These are phyloP conservation scores for Teratosphaeria pseudoeucalypti DNA, from an alignment of 2,329 filamentous ascomycete species.

Conservation along the genomic window DNA sequence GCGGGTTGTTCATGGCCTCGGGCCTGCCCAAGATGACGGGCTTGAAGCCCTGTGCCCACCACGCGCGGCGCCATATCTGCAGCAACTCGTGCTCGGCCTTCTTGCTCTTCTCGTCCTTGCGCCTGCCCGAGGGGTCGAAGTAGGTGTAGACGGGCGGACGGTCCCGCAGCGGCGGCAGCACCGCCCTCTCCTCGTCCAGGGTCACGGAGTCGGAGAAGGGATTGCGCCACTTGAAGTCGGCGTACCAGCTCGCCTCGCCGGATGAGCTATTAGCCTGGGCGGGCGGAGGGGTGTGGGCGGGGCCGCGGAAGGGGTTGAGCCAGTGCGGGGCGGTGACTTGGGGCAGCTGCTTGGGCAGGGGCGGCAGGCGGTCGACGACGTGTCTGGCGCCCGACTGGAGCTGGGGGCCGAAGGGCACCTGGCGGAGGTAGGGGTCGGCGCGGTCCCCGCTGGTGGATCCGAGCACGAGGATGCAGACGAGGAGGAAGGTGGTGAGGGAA, in stretches of 20 bases:
- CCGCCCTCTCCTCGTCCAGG: slow-evolving; percentile 69
- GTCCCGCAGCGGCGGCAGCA: slow-evolving; percentile 64
- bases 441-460: slow-evolving; percentile 20
- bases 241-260: slow-evolving; percentile 74
- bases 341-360: slow-evolving; percentile 22
- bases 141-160: slow-evolving; percentile 81
- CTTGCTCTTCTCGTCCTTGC: slow-evolving; percentile 51
- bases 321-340: slow-evolving; percentile 21
- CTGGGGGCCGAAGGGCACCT: slow-evolving; percentile 26
- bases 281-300: slow-evolving; percentile 60
- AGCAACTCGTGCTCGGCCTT: slow-evolving; percentile 70
- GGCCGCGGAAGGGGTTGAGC: slow-evolving; percentile 55
- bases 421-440: slow-evolving; percentile 18
- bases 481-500: slow-evolving; percentile 26
- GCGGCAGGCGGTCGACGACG: slow-evolving; percentile 26
- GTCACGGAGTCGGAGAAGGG: slow-evolving; percentile 75
- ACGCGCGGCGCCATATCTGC: slow-evolving; percentile 80
- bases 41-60: slow-evolving; percentile 89
- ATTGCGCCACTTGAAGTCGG: slow-evolving; percentile 80
- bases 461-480: slow-evolving; percentile 29
- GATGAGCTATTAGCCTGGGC: slow-evolving; percentile 68
- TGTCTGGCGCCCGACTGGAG: slow-evolving; percentile 31
- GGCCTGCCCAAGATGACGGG: slow-evolving; percentile 69
- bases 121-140: slow-evolving; percentile 58
- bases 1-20: slow-evolving; percentile 74